Evolutionary conservation across 805 yeast genomes (phyloP).

Genomic region (Brettanomyces bruxellensis): DNA sequence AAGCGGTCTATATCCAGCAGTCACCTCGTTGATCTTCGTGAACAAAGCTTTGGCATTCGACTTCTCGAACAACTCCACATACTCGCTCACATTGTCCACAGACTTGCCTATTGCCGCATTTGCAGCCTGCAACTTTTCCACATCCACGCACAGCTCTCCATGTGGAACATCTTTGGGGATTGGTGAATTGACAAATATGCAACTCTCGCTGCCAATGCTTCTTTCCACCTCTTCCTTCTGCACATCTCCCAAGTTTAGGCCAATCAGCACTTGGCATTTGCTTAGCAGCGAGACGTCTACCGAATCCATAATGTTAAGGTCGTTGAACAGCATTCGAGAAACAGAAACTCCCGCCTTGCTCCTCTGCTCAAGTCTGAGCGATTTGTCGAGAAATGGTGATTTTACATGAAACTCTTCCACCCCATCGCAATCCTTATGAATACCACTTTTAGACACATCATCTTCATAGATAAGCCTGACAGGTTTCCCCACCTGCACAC

Average conservation of each 20-base stretch:
- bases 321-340: constrained; percentile 18
- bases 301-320: constrained; percentile 21
- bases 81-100: constrained; percentile 17
- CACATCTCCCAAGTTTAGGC: constrained; percentile 1
- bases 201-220: constrained; percentile 6
- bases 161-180: constrained; percentile 6
- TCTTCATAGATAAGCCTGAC: constrained; percentile 9
- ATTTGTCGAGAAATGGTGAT: constrained; percentile 23
- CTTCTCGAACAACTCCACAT: constrained; percentile 17
- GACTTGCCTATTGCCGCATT: constrained; percentile 20
- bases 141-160: constrained; percentile 11
- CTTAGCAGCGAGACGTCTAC: constrained; percentile 10
- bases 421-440: background rate
- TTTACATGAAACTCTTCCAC: constrained; percentile 13
- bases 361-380: constrained; percentile 15
- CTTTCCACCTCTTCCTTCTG: background rate
- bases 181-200: constrained; percentile 18
- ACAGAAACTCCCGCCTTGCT: constrained; percentile 14
- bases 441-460: too few relatives aligned
- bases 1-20: constrained; percentile 22
- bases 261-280: background rate
- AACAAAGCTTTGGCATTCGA: constrained; percentile 21
- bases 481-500: constrained; percentile 5
- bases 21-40: constrained; percentile 19
- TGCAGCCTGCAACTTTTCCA: constrained; percentile 19